Percentiles rank a stretch among this genome's conserved stretches.
These are phyloP conservation scores for Suhomyces tanzawaensis DNA, from an alignment of 805 yeast species.

Conservation along the genomic window DNA sequence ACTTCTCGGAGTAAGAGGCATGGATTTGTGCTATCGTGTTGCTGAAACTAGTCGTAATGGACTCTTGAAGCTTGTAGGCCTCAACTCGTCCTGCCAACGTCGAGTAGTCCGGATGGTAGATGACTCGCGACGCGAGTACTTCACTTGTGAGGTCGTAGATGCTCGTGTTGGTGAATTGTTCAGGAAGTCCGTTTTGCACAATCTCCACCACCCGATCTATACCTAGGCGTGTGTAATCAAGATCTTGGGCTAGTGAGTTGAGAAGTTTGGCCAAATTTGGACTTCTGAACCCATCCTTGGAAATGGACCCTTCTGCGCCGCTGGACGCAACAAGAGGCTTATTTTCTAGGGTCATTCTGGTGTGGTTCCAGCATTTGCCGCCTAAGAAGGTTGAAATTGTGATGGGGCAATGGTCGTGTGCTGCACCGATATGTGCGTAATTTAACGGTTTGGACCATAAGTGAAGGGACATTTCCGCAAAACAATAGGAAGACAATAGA, in stretches of 20 bases:
- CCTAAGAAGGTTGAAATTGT: too few species aligned
- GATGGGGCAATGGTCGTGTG: too few species aligned
- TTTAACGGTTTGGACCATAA: too few species aligned
- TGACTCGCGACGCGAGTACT: constrained; percentile 31
- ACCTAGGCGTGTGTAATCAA: constrained; percentile 9
- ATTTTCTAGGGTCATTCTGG: too few species aligned
- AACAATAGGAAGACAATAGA: too few species aligned
- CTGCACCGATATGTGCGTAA: too few species aligned
- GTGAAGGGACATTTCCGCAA: too few species aligned
- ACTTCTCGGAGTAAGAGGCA: constrained; percentile 4
- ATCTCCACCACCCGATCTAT: constrained; percentile 8
- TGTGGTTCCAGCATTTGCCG: too few species aligned
- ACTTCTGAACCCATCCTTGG: background rate
- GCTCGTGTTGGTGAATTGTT: constrained; percentile 14
- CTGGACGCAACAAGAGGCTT: too few species aligned
- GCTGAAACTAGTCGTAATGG: constrained; percentile 20
- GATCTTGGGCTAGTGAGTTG: constrained; percentile 4
- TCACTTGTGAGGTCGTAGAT: constrained; percentile 32
- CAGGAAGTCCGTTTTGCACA: constrained; percentile 12
- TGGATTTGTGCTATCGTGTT: constrained; percentile 18
- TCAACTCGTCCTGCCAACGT: constrained; percentile 38
- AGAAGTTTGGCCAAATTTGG: background rate
- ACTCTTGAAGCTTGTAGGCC: constrained; percentile 26
- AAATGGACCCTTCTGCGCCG: too few species aligned
- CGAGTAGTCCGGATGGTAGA: constrained; percentile 35